Conservation (phyloP, 192 early-diverging fungal species). For the Diversispora eburnea region DNA sequence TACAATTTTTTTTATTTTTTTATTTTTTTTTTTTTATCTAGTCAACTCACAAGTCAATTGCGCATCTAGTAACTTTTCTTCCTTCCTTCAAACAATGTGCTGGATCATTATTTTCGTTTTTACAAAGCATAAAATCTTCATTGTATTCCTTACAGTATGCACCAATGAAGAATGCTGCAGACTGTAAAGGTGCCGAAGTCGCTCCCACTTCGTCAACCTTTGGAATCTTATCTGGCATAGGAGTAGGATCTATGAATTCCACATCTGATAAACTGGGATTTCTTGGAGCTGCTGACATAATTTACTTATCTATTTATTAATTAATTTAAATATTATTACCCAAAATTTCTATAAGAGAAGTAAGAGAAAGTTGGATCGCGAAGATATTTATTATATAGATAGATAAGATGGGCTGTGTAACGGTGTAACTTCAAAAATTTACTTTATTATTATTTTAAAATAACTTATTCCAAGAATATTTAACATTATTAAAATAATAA, state of each 20-base stretch:
- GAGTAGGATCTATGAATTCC: constrained; percentile 73
- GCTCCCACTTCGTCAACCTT: constrained; percentile 83
- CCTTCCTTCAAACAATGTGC: constrained; percentile 91
- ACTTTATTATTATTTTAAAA: no score
- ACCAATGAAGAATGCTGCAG: constrained; percentile 89
- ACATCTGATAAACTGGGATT: constrained; percentile 13
- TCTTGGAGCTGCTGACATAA: not conserved
- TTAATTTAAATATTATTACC: no score
- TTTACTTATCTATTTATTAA: no score
- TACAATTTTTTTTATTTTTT: no score
- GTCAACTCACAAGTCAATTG: constrained; percentile 69
- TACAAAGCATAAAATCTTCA: constrained; percentile 97
- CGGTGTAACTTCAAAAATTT: no score
- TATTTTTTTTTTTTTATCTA: no score
- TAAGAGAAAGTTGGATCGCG: no score
- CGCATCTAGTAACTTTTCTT: constrained; percentile 92
- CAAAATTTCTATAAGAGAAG: no score
- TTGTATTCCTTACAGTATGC: constrained; percentile 86
- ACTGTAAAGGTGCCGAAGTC: constrained; percentile 88
- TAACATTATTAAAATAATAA: no score
- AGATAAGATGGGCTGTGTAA: no score
- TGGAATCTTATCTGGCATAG: constrained; percentile 65
- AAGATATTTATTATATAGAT: no score
- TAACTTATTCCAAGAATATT: no score
- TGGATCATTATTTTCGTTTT: constrained; percentile 86